These are phyloP conservation scores for Botrytis squamosa DNA, from an alignment of 2,329 filamentous ascomycete species.

Conservation along the genomic window DNA sequence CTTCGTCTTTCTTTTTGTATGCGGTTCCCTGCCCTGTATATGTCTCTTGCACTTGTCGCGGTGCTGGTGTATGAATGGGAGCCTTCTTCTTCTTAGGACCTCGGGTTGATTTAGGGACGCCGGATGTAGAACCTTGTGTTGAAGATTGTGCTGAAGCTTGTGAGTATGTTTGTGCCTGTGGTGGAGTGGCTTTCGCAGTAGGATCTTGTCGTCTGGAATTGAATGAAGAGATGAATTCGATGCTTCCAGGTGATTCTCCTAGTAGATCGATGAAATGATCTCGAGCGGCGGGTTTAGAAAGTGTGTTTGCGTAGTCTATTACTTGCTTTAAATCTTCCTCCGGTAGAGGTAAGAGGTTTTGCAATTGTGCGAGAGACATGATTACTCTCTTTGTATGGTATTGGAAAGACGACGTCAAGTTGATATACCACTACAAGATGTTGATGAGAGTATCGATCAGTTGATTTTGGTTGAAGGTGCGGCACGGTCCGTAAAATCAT, in stretches of 20 bases:
- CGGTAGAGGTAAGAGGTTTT: constrained; percentile 78
- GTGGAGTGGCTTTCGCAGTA: constrained; percentile 19
- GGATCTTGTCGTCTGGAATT: constrained; percentile 63
- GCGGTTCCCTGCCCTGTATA: constrained; percentile 59
- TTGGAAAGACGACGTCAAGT: neutral
- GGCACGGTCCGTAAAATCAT: neutral
- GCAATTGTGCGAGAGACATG: constrained; percentile 64
- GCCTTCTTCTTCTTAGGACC: constrained; percentile 58
- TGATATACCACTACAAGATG: neutral
- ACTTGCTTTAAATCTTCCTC: constrained; percentile 82
- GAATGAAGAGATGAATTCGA: constrained; percentile 71
- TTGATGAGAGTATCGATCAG: neutral
- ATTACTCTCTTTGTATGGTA: neutral
- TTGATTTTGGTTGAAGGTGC: neutral
- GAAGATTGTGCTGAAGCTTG: constrained; percentile 19
- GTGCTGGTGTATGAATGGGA: constrained; percentile 61
- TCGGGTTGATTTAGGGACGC: constrained; percentile 51
- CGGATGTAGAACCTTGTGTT: constrained; percentile 19
- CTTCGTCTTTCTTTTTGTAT: constrained; percentile 71
- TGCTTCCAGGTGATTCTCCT: constrained; percentile 74
- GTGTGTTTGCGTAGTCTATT: constrained; percentile 73
- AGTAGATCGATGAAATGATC: constrained; percentile 86
- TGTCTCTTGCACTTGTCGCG: constrained; percentile 62
- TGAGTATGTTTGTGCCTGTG: constrained; percentile 17
- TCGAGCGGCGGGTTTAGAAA: constrained; percentile 74